Evolutionary conservation across 2,329 filamentous ascomycete species (phyloP).

Genomic region (Epichloe typhina): DNA sequence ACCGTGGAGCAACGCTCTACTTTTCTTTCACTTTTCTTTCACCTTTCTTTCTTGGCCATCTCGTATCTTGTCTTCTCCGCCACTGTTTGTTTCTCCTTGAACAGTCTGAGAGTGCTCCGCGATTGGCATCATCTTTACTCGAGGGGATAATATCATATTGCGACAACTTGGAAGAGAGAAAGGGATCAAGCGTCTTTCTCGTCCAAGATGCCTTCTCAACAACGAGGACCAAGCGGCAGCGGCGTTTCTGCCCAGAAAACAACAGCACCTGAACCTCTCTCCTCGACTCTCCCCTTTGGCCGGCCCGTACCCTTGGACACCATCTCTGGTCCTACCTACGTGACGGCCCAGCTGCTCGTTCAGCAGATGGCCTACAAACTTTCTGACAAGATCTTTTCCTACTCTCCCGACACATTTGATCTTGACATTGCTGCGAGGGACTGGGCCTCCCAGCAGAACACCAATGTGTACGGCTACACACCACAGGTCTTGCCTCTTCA

Average conservation of each 20-base stretch:
- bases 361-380: conserved; percentile 93
- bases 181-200: too few relatives aligned
- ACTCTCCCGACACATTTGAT: conserved; percentile 87
- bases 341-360: conserved; percentile 83
- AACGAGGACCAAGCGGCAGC: conserved; percentile 23
- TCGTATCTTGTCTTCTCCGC: neutral
- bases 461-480: conserved; percentile 70
- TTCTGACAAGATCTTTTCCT: conserved; percentile 95
- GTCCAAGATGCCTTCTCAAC: conserved; percentile 21
- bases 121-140: neutral
- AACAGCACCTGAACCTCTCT: conserved; percentile 26
- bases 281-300: conserved; percentile 44
- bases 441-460: conserved; percentile 58
- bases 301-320: conserved; percentile 39
- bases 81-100: neutral
- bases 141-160: neutral
- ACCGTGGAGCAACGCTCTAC: neutral
- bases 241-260: conserved; percentile 14
- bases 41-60: neutral
- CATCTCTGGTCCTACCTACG: conserved; percentile 80
- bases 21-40: neutral
- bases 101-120: neutral
- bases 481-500: conserved; percentile 72
- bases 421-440: conserved; percentile 70
- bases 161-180: too few relatives aligned